These are phyloP conservation scores for Artemisia annua DNA, from an alignment of 129 eudicot species.

Conservation along the genomic window DNA sequence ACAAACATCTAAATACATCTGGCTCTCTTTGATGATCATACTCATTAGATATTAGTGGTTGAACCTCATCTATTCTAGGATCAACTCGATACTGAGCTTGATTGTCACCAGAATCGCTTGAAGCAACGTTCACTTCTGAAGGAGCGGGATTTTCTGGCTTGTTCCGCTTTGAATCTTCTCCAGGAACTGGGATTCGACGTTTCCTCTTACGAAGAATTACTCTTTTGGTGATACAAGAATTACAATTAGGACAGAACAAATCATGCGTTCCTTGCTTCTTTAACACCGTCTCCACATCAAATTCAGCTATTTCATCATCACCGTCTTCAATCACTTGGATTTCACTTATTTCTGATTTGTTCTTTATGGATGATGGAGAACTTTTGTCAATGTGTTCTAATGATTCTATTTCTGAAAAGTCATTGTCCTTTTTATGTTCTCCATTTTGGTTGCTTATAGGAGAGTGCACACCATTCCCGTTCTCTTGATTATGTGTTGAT, in stretches of 20 bases:
- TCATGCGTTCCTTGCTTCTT: conserved; percentile 87
- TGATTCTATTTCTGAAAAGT: conserved; percentile 27
- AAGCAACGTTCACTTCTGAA: conserved; percentile 28
- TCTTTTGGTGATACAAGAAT: conserved; percentile 85
- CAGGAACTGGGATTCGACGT: conserved; percentile 45
- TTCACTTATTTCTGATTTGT: conserved; percentile 37
- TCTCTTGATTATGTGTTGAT: conserved; percentile 16
- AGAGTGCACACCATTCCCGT: conserved; percentile 29
- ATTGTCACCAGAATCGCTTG: conserved; percentile 18
- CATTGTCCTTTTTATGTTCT: conserved; percentile 38
- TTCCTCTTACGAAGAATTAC: conserved; percentile 89
- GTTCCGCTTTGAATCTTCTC: conserved; percentile 53
- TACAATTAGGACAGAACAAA: conserved; percentile 88
- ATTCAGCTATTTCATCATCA: conserved; percentile 48
- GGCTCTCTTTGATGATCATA: conserved; percentile 49
- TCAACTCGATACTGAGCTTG: conserved; percentile 31
- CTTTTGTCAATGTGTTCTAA: conserved; percentile 23
- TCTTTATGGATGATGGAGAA: conserved; percentile 25
- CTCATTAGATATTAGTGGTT: conserved; percentile 31
- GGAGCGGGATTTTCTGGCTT: conserved; percentile 7
- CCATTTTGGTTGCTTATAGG: conserved; percentile 31
- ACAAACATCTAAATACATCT: conserved; percentile 77
- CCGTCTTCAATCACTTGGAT: conserved; percentile 36
- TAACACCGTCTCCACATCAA: conserved; percentile 73
- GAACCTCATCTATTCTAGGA: conserved; percentile 25